Conservation (phyloP, 2,329 filamentous ascomycete species). For the Dactylonectria estremocensis region DNA sequence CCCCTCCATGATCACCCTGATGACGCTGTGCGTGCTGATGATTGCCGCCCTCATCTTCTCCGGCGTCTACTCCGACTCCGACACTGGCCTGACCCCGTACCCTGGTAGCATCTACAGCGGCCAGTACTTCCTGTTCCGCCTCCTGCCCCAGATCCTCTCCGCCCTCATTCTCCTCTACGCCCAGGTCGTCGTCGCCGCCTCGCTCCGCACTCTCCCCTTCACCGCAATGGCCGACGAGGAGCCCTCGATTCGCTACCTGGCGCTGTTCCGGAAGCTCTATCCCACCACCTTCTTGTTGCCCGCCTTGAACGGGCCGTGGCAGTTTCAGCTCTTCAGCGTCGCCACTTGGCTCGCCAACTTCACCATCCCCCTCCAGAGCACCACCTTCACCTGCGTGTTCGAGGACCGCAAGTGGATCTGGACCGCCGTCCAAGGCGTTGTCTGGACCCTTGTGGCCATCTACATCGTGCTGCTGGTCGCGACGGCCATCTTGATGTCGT, state of each 20-base stretch:
- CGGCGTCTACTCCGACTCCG: slow-evolving; percentile 75
- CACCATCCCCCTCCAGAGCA: slow-evolving; percentile 85
- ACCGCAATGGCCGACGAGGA: slow-evolving; percentile 79
- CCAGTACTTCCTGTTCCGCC: slow-evolving; percentile 88
- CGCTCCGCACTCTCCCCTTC: slow-evolving; percentile 86
- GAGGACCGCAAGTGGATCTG: slow-evolving; percentile 79
- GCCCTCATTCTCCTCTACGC: slow-evolving; percentile 82
- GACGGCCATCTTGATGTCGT: slow-evolving; percentile 68
- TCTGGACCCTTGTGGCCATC: slow-evolving; percentile 82
- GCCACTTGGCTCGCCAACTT: slow-evolving; percentile 85
- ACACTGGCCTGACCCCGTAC: slow-evolving; percentile 79
- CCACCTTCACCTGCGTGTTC: slow-evolving; percentile 78
- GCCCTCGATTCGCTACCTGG: slow-evolving; percentile 71
- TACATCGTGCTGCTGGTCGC: slow-evolving; percentile 79
- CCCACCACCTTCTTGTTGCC: slow-evolving; percentile 79
- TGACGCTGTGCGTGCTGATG: slow-evolving; percentile 77
- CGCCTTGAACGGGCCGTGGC: slow-evolving; percentile 72
- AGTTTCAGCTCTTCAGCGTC: slow-evolving; percentile 76
- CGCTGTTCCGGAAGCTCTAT: slow-evolving; percentile 78
- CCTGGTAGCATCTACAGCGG: slow-evolving; percentile 75
- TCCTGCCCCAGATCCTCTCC: slow-evolving; percentile 85
- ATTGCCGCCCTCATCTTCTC: slow-evolving; percentile 80
- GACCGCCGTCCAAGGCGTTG: slow-evolving; percentile 82
- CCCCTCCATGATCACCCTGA: slow-evolving; percentile 72
- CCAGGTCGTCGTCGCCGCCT: slow-evolving; percentile 80